Conservation (phyloP, 345 rosid species). For the Euclidium syriacum region DNA sequence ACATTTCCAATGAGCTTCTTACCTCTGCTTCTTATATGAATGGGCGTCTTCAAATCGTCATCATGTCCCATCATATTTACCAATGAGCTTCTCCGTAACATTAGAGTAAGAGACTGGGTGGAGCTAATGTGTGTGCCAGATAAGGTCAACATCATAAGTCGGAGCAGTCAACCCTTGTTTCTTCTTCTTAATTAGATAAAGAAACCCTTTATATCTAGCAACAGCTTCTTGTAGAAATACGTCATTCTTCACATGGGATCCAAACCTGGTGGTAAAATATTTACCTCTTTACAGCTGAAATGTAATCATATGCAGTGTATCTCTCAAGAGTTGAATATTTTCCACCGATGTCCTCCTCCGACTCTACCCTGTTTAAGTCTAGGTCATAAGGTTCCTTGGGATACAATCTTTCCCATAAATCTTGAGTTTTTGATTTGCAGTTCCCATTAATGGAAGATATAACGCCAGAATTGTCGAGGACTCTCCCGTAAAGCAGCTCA, state of each 20-base stretch:
- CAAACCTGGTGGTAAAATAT: slow-evolving; percentile 92
- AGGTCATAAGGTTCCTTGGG: slow-evolving; percentile 70
- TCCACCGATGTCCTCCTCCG: slow-evolving; percentile 33
- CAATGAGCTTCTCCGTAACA: slow-evolving; percentile 52
- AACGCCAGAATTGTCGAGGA: slow-evolving; percentile 57
- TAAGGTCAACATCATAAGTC: slow-evolving; percentile 91
- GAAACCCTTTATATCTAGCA: slow-evolving; percentile 87
- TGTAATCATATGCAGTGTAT: slow-evolving; percentile 68
- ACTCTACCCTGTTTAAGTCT: slow-evolving; percentile 34
- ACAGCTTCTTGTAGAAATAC: slow-evolving; percentile 76
- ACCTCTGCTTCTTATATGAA: too few species aligned
- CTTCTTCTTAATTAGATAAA: slow-evolving; percentile 77
- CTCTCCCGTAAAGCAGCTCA: slow-evolving; percentile 61
- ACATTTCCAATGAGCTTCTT: too few species aligned
- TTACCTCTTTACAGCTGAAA: slow-evolving; percentile 88
- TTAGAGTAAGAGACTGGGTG: slow-evolving; percentile 69
- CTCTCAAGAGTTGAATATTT: slow-evolving; percentile 38
- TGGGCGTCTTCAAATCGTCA: too few species aligned
- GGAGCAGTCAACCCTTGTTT: slow-evolving; percentile 70
- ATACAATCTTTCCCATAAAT: slow-evolving; percentile 59
- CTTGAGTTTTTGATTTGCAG: slow-evolving; percentile 45
- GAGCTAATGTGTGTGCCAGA: slow-evolving; percentile 98
- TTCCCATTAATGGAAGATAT: slow-evolving; percentile 55
- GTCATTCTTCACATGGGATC: slow-evolving; percentile 51
- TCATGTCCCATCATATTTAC: too few species aligned